Conservation (phyloP, 352 stramenopile species). For the Phytophthora capsici region DNA sequence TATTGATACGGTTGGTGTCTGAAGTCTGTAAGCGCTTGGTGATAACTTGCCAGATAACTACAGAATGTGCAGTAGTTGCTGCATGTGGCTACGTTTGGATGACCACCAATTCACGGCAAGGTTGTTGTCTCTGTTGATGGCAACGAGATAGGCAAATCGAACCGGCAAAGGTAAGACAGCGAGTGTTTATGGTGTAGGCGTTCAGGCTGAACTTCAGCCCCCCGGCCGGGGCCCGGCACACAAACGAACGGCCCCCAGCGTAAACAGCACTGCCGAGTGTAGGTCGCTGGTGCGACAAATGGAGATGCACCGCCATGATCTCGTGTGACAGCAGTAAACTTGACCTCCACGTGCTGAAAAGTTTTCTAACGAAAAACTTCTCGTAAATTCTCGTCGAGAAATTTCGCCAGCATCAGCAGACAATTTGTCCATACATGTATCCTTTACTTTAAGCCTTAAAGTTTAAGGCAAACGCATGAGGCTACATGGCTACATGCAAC, state of each 20-base stretch:
- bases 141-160: constrained; percentile 8
- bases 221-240: background rate
- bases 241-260: background rate
- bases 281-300: constrained; percentile 15
- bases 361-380: background rate
- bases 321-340: constrained; percentile 2
- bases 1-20: no score
- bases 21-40: no score
- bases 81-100: background rate
- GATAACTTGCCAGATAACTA: no score
- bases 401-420: background rate
- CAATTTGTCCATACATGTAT: background rate
- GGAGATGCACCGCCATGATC: constrained; percentile 6
- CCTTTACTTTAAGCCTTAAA: no score
- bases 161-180: constrained; percentile 8
- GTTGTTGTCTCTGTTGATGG: constrained; percentile 13
- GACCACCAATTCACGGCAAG: no score
- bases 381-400: no score
- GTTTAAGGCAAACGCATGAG: no score
- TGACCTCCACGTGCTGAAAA: background rate
- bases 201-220: background rate
- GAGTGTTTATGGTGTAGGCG: constrained; percentile 5
- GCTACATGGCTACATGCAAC: no score
- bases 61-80: no score
- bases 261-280: background rate